Evolutionary conservation across 805 yeast genomes (phyloP).

Genomic region (Ogataea polymorpha): DNA sequence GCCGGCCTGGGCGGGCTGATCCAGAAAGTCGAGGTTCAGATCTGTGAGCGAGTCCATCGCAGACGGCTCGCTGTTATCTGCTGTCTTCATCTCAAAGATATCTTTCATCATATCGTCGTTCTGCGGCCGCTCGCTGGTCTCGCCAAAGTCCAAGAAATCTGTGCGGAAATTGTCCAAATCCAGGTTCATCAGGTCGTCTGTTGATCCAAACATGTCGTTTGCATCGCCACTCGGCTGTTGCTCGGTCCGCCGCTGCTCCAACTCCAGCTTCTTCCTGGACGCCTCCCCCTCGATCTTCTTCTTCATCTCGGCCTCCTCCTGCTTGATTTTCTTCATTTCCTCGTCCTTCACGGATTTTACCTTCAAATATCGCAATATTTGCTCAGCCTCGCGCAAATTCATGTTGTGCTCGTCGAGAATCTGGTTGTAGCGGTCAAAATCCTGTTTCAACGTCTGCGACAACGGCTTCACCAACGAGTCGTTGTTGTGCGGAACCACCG

Average conservation of each 20-base stretch:
- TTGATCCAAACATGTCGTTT: conserved; percentile 7
- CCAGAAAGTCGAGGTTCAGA: conserved; percentile 27
- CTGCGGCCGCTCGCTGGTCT: conserved; percentile 3
- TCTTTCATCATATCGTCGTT: conserved; percentile 12
- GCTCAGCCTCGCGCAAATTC: conserved; percentile 30
- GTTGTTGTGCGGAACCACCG: conserved; percentile 30
- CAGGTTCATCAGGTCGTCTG: conserved; percentile 28
- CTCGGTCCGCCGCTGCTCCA: conserved; percentile 16
- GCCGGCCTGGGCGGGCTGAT: conserved; percentile 10
- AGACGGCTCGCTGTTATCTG: not conserved
- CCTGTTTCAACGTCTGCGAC: conserved; percentile 23
- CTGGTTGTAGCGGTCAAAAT: conserved; percentile 29
- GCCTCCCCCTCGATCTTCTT: conserved; percentile 23
- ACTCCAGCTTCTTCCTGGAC: conserved; percentile 15
- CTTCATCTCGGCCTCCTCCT: conserved; percentile 22
- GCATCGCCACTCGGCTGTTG: conserved; percentile 13
- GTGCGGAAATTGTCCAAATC: conserved; percentile 27
- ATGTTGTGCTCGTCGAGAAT: conserved; percentile 28
- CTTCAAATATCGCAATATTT: conserved; percentile 27
- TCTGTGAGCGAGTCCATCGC: conserved; percentile 23
- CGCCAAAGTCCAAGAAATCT: conserved; percentile 20
- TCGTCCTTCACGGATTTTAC: conserved; percentile 29
- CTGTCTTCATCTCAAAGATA: conserved; percentile 7
- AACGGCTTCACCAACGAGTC: conserved; percentile 27
- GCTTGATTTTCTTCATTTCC: conserved; percentile 18